These are phyloP conservation scores for Chlorella sp. DNA, from an alignment of 139 green algal species.

Conservation along the genomic window DNA sequence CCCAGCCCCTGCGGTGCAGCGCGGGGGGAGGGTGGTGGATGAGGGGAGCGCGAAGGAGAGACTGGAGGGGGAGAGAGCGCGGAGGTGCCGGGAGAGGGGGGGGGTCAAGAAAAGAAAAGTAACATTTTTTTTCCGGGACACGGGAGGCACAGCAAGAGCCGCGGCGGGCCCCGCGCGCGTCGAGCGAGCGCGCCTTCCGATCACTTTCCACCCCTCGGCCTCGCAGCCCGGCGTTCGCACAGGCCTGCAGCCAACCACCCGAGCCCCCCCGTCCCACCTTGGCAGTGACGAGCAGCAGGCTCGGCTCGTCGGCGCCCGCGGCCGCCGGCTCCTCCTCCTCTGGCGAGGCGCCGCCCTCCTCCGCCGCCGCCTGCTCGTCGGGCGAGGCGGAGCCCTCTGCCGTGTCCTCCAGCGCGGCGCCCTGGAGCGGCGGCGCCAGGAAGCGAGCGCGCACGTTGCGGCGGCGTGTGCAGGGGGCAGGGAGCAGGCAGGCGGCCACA, in stretches of 20 bases:
- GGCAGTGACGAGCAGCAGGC: slow-evolving; percentile 55
- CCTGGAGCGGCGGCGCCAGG: too few species aligned
- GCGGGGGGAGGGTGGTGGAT: background rate
- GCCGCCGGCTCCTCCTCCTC: slow-evolving; percentile 15
- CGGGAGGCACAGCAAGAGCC: background rate
- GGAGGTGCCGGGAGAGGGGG: too few species aligned
- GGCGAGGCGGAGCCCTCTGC: background rate
- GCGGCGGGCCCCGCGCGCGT: too few species aligned
- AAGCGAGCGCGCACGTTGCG: too few species aligned
- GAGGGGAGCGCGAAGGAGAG: background rate
- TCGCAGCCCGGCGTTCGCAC: too few species aligned
- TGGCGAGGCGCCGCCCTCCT: slow-evolving; percentile 1
- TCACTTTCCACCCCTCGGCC: background rate
- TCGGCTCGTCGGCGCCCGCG: slow-evolving; percentile 1
- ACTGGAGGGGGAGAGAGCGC: background rate
- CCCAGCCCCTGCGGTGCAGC: slow-evolving; percentile 36
- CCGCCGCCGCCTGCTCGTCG: slow-evolving; percentile 5
- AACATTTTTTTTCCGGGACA: background rate
- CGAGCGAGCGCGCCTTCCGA: background rate
- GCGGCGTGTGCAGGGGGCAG: too few species aligned
- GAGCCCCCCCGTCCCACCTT: slow-evolving; percentile 19
- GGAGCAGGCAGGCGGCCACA: too few species aligned
- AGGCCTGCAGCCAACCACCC: too few species aligned
- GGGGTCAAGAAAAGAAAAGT: background rate
- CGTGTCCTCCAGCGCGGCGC: too few species aligned